These are phyloP conservation scores for Aureobasidium sp. DNA, from an alignment of 2,329 filamentous ascomycete species.

Conservation along the genomic window DNA sequence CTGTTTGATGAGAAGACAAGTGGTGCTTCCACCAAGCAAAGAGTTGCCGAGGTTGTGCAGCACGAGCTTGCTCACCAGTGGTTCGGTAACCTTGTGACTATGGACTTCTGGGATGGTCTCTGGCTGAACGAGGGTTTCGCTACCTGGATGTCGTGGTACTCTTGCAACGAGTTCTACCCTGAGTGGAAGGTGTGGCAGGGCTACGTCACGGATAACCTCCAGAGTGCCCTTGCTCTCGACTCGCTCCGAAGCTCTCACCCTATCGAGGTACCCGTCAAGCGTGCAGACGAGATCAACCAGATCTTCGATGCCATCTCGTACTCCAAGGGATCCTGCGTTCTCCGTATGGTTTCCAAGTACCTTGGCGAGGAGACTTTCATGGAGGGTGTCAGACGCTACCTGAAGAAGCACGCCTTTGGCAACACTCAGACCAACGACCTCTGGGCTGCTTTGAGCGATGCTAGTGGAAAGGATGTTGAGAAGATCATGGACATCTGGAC, in stretches of 20 bases:
- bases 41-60: constrained; percentile 91
- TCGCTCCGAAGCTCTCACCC: constrained; percentile 91
- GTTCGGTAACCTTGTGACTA: constrained; percentile 96
- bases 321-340: constrained; percentile 89
- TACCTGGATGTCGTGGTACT: constrained; percentile 91
- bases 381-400: constrained; percentile 81
- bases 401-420: constrained; percentile 94
- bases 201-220: constrained; percentile 88
- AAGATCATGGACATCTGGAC: constrained; percentile 95
- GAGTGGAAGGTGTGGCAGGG: constrained; percentile 98
- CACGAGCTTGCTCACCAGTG: constrained; percentile 96
- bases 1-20: constrained; percentile 88
- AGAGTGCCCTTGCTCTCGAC: constrained; percentile 79
- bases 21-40: constrained; percentile 81
- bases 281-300: constrained; percentile 92
- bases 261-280: constrained; percentile 92
- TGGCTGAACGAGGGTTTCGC: constrained; percentile 95
- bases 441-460: constrained; percentile 80
- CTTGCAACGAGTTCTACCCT: constrained; percentile 89
- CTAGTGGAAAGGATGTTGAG: constrained; percentile 84
- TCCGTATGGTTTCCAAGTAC: constrained; percentile 96
- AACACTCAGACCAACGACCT: constrained; percentile 89
- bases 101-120: constrained; percentile 91
- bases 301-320: constrained; percentile 98
- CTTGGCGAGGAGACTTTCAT: constrained; percentile 89